Base-by-base conservation (phyloP, 176 grass and related monocot genomes). In the Panicum miliaceum region DNA sequence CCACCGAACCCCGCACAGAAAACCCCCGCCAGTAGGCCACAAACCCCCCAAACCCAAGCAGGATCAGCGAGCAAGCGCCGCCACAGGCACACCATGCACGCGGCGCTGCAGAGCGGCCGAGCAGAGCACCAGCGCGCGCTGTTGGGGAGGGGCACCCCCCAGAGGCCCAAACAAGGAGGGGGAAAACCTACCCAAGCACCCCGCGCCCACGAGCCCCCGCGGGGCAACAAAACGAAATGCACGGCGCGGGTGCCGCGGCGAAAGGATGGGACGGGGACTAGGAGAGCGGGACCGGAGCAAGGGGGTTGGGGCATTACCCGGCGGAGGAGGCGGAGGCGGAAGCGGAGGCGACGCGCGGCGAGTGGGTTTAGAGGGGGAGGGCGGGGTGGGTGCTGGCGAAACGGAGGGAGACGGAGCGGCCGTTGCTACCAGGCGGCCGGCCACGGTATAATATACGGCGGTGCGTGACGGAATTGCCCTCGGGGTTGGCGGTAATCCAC, bases 221-320 rank as follows among this genome's bases (percentile, higher is more conserved):
- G 42, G 16, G 13, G 6, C 75, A 11, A 63, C 75, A 11, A 63
- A 14, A 57, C 37, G 32, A 48, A 61, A 82, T 51, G 51, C 32
- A 58, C 73, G 71, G 40, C 71, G 78, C 25, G 46, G 12, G 20
- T 16, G 2, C 43, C 65, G 27, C 53, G 15, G 65, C 53, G 34
- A 19, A 32, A 41, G 16, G 7, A 29, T 8, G 51, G 42, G 3
- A 16, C 43, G 41, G 46, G 19, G 10, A 3, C 1, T 3, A 19
- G 18, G 22, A 60, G 64, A 56, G 73, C 4, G 23, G 54, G 2
- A 36, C 19, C 5, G 0, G 45, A 22, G 75, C 36, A 58, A 41
- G 81, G 66, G 22, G 26, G 63, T 23, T 2, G 25, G 25, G 1
- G 57, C 64, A 78, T 88, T 88, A 83, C 81, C 86, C 8, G 32